These are phyloP conservation scores for Rhynchosporium secalis DNA, from an alignment of 2,329 filamentous ascomycete genomes.

Conservation along the genomic window DNA sequence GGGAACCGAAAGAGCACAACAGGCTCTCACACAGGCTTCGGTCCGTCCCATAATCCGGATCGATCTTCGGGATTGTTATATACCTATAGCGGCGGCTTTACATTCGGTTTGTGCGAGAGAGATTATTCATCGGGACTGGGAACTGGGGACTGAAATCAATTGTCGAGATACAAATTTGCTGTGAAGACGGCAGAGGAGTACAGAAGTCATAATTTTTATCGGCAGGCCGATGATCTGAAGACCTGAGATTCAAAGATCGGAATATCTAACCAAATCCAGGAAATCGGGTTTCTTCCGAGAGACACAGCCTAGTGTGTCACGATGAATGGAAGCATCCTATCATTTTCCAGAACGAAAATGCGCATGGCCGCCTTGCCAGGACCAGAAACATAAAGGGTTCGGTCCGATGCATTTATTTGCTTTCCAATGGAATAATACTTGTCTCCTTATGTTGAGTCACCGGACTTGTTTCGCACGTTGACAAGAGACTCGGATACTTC, in stretches of 20 bases:
- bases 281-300: not conserved
- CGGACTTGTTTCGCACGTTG: too few relatives aligned
- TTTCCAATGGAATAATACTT: too few relatives aligned
- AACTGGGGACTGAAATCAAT: not conserved
- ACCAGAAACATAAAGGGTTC: not conserved
- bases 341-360: constrained; percentile 2
- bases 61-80: constrained; percentile 1
- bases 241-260: not conserved
- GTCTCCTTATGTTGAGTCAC: too few relatives aligned
- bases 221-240: not conserved
- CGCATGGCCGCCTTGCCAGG: constrained; percentile 4
- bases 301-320: not conserved
- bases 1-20: not conserved
- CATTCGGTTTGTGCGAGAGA: too few relatives aligned
- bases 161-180: not conserved
- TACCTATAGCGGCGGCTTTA: too few relatives aligned
- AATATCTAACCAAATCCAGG: not conserved
- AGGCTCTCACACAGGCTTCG: not conserved
- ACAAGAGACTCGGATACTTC: not conserved
- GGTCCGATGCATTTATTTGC: too few relatives aligned
- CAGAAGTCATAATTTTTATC: not conserved
- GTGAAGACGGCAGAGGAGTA: not conserved
- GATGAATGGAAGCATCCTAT: not conserved
- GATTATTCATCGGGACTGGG: not conserved
- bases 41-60: not conserved